These are phyloP conservation scores for Excoecaria agallocha DNA, from an alignment of 345 rosid genomes.

Conservation along the genomic window DNA sequence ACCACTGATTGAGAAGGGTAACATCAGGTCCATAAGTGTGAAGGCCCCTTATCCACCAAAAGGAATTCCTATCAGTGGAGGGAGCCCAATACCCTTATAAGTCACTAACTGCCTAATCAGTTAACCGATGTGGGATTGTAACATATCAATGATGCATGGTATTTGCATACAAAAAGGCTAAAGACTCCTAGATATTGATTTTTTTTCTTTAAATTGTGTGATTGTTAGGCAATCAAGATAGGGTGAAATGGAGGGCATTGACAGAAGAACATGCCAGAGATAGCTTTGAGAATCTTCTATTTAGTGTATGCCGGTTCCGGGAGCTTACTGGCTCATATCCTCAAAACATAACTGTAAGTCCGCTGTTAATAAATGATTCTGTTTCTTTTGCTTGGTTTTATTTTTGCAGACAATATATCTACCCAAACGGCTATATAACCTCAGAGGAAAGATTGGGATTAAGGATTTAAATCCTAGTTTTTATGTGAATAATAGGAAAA, in stretches of 20 bases:
- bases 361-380: conserved; percentile 6
- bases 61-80: too few relatives aligned
- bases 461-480: not conserved
- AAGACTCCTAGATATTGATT: not conserved
- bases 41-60: too few relatives aligned
- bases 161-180: not conserved
- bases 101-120: too few relatives aligned
- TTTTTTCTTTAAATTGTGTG: conserved; percentile 12
- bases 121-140: too few relatives aligned
- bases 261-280: conserved; percentile 98
- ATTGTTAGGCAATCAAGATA: conserved; percentile 61
- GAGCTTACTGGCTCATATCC: conserved; percentile 95
- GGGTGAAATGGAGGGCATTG: conserved; percentile 70
- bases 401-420: not conserved
- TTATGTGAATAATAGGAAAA: not conserved
- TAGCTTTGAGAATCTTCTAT: conserved; percentile 95
- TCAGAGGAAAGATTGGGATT: not conserved
- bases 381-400: not conserved
- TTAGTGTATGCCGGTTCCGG: conserved; percentile 84
- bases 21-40: too few relatives aligned
- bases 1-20: too few relatives aligned
- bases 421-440: not conserved
- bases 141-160: not conserved
- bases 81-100: too few relatives aligned
- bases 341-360: conserved; percentile 77